Base-by-base conservation (phyloP, 768 basidiomycete species). In the Tubosaeta sp. region DNA sequence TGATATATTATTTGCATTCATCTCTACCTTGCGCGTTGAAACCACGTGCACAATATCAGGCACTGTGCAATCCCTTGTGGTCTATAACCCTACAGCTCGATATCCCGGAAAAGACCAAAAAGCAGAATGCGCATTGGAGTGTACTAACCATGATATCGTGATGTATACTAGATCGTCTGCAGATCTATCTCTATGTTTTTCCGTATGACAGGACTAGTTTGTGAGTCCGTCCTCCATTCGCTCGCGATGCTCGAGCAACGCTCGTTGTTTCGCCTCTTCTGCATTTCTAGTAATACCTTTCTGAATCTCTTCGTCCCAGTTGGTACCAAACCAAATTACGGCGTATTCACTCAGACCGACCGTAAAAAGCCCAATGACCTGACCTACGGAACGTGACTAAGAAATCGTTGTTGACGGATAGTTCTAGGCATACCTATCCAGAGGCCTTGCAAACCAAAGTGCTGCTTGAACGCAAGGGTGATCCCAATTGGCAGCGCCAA, bases 331-430 rank as follows among this genome's bases (percentile, higher is more conserved):
- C 70, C 78, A 78, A 7, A 88, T 81, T 9, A 81, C 81, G 6
- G 60, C 66, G 50, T 87, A 87, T 66, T 87, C 86, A 19, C 81
- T 76, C 13, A 84, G 55, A 1, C 84, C 86, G n/a, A 89, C 84
- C 3, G 80, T 73, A 59, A 86, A 86, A 6, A 90, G 69, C 0
- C 82, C 87, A 21, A 87, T 71, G 27, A 87, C 86, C 64, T 89
- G 87, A 21, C 86, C 87, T 83, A 54, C 35, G 18, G 44, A 27
- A 51, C 36, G 30, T 22, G 4, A 18, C 73, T 62, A 35, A 40
- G 39, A 9, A 3, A 11, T 34, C 7, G 13, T 1, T 49, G 46
- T 18, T 12, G n/a, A 16, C n/a, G 9, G 12, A n/a, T 18, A 6
- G 30, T 0, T n/a, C 22, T 4, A 13, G 25, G 19, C 42, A 6